These are phyloP conservation scores for Trichopus zeylanicus DNA, from an alignment of 116 monocot genomes.

Conservation along the genomic window DNA sequence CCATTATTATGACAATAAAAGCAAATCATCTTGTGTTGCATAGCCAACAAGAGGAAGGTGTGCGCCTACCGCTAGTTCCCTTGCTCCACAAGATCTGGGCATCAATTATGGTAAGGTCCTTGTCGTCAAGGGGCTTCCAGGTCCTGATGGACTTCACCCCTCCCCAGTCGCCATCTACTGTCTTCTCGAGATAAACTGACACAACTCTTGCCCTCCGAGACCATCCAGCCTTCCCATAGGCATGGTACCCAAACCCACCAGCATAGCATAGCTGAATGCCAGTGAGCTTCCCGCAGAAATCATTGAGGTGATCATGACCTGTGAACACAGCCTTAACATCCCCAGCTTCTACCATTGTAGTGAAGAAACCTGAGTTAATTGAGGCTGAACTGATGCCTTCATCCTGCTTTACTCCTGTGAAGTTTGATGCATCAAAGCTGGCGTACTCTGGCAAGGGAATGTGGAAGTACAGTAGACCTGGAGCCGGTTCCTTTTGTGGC, in stretches of 20 bases:
- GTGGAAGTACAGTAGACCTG: slow-evolving; percentile 65
- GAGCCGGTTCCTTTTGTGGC: slow-evolving; percentile 36
- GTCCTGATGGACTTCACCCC: slow-evolving; percentile 80
- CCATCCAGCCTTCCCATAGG: slow-evolving; percentile 96
- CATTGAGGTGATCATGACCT: slow-evolving; percentile 71
- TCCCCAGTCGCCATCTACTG: slow-evolving; percentile 47
- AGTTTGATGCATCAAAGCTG: slow-evolving; percentile 33
- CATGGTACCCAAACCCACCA: slow-evolving; percentile 84
- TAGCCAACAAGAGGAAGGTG: not conserved
- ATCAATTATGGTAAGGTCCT: slow-evolving; percentile 53
- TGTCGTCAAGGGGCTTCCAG: slow-evolving; percentile 86
- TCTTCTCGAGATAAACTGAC: slow-evolving; percentile 60
- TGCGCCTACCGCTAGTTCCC: slow-evolving; percentile 29
- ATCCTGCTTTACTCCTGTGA: slow-evolving; percentile 49
- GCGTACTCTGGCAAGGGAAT: slow-evolving; percentile 62
- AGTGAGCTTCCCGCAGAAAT: slow-evolving; percentile 53
- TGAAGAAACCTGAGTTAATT: slow-evolving; percentile 59
- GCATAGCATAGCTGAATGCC: slow-evolving; percentile 62
- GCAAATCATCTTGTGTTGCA: no score
- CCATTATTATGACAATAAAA: no score
- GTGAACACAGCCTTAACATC: slow-evolving; percentile 58
- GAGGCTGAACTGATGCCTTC: slow-evolving; percentile 52
- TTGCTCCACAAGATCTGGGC: slow-evolving; percentile 61
- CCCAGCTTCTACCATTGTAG: slow-evolving; percentile 54
- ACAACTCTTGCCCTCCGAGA: slow-evolving; percentile 83